A percentile compares a stretch with the other conserved stretches of the same genome.
phyloP scores from a whole-genome alignment of 768 basidiomycete genomes.

The Dioszegia aurantiaca region DNA sequence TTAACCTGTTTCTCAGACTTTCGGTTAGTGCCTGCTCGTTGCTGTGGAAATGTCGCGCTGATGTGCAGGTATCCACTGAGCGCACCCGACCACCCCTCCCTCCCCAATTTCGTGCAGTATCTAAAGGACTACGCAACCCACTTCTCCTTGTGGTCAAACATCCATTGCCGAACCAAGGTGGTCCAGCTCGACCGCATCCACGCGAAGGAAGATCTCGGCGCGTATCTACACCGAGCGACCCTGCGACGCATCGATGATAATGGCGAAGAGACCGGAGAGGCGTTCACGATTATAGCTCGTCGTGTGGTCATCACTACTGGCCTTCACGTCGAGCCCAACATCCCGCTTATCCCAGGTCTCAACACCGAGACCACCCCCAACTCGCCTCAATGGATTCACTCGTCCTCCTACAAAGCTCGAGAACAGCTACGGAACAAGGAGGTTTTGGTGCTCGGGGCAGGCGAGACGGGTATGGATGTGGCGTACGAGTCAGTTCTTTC shows the following conservation, averaged over 20 bases:
- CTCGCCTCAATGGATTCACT: slow-evolving; percentile 55
- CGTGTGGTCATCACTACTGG: slow-evolving; percentile 61
- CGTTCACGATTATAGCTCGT: not conserved
- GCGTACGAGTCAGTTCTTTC: slow-evolving; percentile 56
- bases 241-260: slow-evolving; percentile 51
- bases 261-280: slow-evolving; percentile 8
- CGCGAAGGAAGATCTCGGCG: slow-evolving; percentile 50
- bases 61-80: slow-evolving; percentile 36
- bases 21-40: slow-evolving; percentile 55
- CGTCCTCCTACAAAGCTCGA: slow-evolving; percentile 58
- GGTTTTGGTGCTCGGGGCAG: slow-evolving; percentile 62
- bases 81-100: slow-evolving; percentile 44
- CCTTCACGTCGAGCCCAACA: slow-evolving; percentile 60
- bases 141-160: slow-evolving; percentile 53
- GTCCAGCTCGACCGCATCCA: slow-evolving; percentile 38
- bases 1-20: slow-evolving; percentile 74
- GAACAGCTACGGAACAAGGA: slow-evolving; percentile 56
- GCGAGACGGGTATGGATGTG: slow-evolving; percentile 66
- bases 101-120: slow-evolving; percentile 57
- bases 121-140: slow-evolving; percentile 56
- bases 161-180: slow-evolving; percentile 33
- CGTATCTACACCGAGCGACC: slow-evolving; percentile 54
- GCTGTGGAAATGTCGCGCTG: not conserved
- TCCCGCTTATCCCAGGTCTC: slow-evolving; percentile 59
- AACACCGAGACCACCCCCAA: slow-evolving; percentile 53